Base-by-base conservation (phyloP, 1,139 yeast species). In the Yamadazyma atmosphaerica region DNA sequence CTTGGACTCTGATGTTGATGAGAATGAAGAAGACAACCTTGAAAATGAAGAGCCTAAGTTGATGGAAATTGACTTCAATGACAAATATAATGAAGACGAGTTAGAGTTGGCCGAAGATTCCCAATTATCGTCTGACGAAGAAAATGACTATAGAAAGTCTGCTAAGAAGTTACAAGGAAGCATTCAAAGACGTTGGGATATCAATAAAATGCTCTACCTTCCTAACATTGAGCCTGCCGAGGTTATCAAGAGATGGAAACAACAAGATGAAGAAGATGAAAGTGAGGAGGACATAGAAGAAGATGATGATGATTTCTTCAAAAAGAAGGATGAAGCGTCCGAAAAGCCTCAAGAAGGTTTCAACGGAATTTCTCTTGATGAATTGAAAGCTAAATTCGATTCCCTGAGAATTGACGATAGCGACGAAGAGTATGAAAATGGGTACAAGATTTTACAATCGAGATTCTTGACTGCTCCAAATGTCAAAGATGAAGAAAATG, bases 131-230 rank as follows among this genome's bases (percentile, higher is more conserved):
- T 68, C 74, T 0, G 75, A 70, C 40, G 75, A 66, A 23, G 67
- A 59, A n/a, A n/a, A n/a, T n/a, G 56, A 51, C 17, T 76, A 76
- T 65, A 58, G 62, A 35, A 43, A 57, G 4, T 57, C 79, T 22
- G 85, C 85, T 2, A 55, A 67, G 4, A 76, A 65, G 46, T 58
- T 77, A 21, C 64, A 61, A 40, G 77, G 78, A 4, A 49, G 65
- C 8, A 45, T 58, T 18, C 54, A 52, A 46, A 60, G 79, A 70
- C 65, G 69, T 44, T 86, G 95, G 90, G 86, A 92, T 58, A 79
- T 92, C 44, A 82, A 85, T 52, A 87, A 86, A 55, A 66, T 92
- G 40, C 66, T 92, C 9, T 92, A 92, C 58, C 72, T 85, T 78
- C 79, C 82, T 39, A 85, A 86, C 49, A 68, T 88, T 31, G 77